Percentiles rank a stretch among this genome's conserved stretches.
Evolutionary conservation across 2,329 filamentous ascomycete species (phyloP).

Genomic region (Penicillium hesseltinei): DNA sequence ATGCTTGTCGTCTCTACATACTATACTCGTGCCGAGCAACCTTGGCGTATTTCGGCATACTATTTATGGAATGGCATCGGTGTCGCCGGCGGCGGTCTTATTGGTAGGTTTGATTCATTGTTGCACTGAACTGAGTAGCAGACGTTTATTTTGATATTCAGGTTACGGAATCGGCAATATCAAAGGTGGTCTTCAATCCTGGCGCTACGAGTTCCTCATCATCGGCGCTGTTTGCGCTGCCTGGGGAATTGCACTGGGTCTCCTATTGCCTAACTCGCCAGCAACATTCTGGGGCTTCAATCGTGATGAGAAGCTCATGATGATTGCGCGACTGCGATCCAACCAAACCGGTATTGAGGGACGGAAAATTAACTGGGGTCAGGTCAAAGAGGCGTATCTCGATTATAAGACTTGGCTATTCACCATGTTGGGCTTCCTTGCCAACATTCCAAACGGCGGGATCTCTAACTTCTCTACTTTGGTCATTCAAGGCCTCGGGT

Average conservation of each 20-base stretch:
- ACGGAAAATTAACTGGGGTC: conserved; percentile 46
- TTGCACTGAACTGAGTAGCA: neutral
- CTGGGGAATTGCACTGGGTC: conserved; percentile 18
- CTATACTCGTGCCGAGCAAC: conserved; percentile 25
- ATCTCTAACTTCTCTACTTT: conserved; percentile 30
- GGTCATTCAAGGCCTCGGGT: conserved; percentile 31
- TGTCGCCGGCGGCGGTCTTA: conserved; percentile 6
- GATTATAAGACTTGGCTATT: conserved; percentile 35
- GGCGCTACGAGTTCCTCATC: conserved; percentile 32
- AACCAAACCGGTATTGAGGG: conserved; percentile 31
- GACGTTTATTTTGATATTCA: neutral
- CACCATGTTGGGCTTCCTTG: conserved; percentile 12
- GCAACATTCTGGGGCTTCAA: conserved; percentile 23
- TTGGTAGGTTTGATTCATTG: neutral
- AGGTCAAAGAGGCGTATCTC: conserved; percentile 40
- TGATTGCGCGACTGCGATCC: neutral
- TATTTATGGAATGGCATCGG: conserved; percentile 12
- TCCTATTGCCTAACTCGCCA: conserved; percentile 22
- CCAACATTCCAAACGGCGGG: conserved; percentile 31
- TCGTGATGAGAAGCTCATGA: conserved; percentile 13
- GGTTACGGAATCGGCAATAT: conserved; percentile 45
- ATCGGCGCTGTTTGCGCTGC: conserved; percentile 29
- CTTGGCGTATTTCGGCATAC: conserved; percentile 27
- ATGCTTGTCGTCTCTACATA: conserved; percentile 49
- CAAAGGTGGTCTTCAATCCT: conserved; percentile 16